Evolutionary conservation across 176 grass and related monocot species (phyloP), one percentile per base, ranked within the genome.

Genomic region (Rhynchospora breviuscula): DNA sequence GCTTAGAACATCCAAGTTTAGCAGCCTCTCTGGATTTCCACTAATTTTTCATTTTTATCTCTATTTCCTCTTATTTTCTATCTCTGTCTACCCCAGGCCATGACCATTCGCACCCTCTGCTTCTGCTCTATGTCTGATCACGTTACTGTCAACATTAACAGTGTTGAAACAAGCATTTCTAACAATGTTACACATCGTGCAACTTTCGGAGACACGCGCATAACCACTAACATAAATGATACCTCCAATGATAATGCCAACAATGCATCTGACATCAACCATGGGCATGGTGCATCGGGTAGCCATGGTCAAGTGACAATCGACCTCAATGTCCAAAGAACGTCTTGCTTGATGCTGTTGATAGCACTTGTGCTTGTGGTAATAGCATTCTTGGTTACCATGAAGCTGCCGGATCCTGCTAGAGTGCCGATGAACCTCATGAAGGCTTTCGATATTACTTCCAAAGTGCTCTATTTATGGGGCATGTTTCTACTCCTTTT

Each of bases 51-150:
- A 74, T 74, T 22, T 49, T 74, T 10, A 74, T 51, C 70, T 49
- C 69, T 73, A n/a, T 62, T 21, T 21, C 18, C 18, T 7, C 17
- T 4, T 6, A 63, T 23, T 23, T 23, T 19, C 21, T 10, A 23
- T 63, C 21, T 63, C 7, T 40, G 21, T 23, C 19, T 21, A 19
- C 53, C 56, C 56, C 56, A 0, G 15, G 56, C 56, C 56, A 59
- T 59, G 56, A 59, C 56, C 18, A 0, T 65, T 25, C 12, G 31
- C 63, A 23, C 45, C 45, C 10, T 48, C 19, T 21, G 18, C 44
- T 6, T 74, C 45, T 74, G 46, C 19, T 74, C 70, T 74, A 74
- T 74, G 70, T 74, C 70, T 74, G 46, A 74, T 74, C 70, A 74
- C 6, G 70, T 74, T n/a, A 49, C 51, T 51, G 46, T 51, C 46